Evolutionary conservation across 805 yeast species (phyloP).

Genomic region (Hanseniaspora jakobsenii): DNA sequence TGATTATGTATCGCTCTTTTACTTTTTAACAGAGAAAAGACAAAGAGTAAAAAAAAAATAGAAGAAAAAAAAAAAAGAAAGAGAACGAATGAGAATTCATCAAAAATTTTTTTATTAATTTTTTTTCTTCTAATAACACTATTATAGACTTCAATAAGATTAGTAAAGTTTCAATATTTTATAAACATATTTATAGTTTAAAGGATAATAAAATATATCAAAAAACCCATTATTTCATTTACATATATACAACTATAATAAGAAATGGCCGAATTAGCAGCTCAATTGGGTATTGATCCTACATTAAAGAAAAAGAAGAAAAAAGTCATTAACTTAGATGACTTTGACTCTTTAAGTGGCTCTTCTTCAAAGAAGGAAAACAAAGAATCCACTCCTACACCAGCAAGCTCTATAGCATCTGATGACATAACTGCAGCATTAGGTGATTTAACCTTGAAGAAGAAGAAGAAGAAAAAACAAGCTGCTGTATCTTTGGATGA

Average conservation of each 20-base stretch:
- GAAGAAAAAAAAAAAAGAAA: background rate
- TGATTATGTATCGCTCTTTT: background rate
- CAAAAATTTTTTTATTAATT: too few species aligned
- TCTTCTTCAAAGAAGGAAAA: slow-evolving; percentile 53
- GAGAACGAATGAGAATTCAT: too few species aligned
- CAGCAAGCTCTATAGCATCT: slow-evolving; percentile 17
- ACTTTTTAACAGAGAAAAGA: background rate
- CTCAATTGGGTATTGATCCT: slow-evolving; percentile 56
- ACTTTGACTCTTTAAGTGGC: slow-evolving; percentile 26
- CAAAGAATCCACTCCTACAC: slow-evolving; percentile 44
- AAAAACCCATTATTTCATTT: too few species aligned
- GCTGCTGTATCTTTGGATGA: slow-evolving; percentile 55
- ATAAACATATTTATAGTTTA: background rate
- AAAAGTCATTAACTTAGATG: slow-evolving; percentile 33
- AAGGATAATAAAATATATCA: background rate
- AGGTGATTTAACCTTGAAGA: slow-evolving; percentile 61
- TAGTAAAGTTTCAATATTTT: background rate
- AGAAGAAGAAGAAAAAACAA: slow-evolving; percentile 71
- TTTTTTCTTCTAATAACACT: background rate
- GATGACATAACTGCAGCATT: slow-evolving; percentile 48
- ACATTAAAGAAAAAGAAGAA: slow-evolving; percentile 64
- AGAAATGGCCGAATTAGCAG: slow-evolving; percentile 27
- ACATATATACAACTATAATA: too few species aligned
- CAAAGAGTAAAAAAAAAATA: background rate
- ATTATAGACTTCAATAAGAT: background rate